A percentile compares a stretch with the other conserved stretches of the same genome.
Conservation (phyloP, 768 basidiomycete genomes). For the Mycena maculata region DNA sequence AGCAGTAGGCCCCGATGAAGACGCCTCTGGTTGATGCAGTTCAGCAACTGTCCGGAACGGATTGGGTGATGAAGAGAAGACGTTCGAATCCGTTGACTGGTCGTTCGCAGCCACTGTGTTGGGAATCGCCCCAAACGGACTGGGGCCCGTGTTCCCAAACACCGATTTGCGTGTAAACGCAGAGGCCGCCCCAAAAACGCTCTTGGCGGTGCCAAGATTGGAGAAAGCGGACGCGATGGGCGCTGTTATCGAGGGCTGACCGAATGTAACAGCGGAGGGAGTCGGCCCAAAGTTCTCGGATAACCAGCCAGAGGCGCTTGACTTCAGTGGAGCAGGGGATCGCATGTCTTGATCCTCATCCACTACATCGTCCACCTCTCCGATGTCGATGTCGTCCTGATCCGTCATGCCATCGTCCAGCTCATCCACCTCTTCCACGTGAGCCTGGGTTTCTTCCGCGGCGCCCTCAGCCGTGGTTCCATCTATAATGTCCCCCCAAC, state of each 20-base stretch:
- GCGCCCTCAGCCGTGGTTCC: slow-evolving; percentile 53
- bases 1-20: slow-evolving; percentile 35
- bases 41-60: not conserved
- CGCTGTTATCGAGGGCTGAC: slow-evolving; percentile 33
- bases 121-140: slow-evolving; percentile 14
- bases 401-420: slow-evolving; percentile 25
- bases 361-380: not conserved
- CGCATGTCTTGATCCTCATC: slow-evolving; percentile 25
- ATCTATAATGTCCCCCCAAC: slow-evolving; percentile 75
- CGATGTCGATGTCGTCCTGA: slow-evolving; percentile 21
- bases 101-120: not conserved
- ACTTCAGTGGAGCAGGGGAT: slow-evolving; percentile 13
- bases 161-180: slow-evolving; percentile 48
- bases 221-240: slow-evolving; percentile 53
- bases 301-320: slow-evolving; percentile 25
- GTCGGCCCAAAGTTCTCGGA: slow-evolving; percentile 26
- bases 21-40: slow-evolving; percentile 21
- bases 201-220: slow-evolving; percentile 50
- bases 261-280: slow-evolving; percentile 28
- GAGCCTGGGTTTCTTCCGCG: slow-evolving; percentile 40
- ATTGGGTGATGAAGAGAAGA: not conserved
- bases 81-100: not conserved
- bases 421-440: slow-evolving; percentile 41
- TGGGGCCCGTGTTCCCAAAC: slow-evolving; percentile 32
- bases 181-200: slow-evolving; percentile 50